Evolutionary conservation across 768 basidiomycete genomes (phyloP), one percentile per base, ranked within the genome.

Genomic region (Russula abietina): DNA sequence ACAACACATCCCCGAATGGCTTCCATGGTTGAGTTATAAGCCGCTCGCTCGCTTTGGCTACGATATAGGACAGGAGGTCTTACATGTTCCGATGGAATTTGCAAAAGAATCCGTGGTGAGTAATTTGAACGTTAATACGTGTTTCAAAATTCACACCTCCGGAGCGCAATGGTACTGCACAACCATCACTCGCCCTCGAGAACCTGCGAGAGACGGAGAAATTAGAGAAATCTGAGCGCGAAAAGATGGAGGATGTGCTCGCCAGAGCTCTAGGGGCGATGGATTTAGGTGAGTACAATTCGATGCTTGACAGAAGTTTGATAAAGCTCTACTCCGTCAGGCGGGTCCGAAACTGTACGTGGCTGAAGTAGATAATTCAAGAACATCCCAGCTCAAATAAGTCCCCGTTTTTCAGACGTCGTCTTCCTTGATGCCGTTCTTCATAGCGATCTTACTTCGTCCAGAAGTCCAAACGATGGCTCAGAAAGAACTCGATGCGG

Each of bases 1-100:
- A 32, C 24, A 10, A 24, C 10, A 43, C 30, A 32, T 61, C 26
- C 60, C 60, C 2, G 55, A 49, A 36, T 56, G 60, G 60, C 16
- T 61, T 7, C 46, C 60, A 4, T 51, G 60, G 60, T 12, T 61
- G 3, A 61, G 55, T 11, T 56, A 61, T 24, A 56, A 61, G 28
- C 60, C 54, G 3, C 60, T 61, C 10, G 48, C 38, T 2, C 36
- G 60, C 22, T 56, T 17, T 22, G 60, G 60, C 28, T 11, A 50
- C 30, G 6, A n/a, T 8, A 28, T 61, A 17, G 54, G 60, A 14
- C 9, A 19, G 14, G n/a, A 56, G 22, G 60, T 48, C 17, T 14
- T 56, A 16, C n/a, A 49, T 41, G 22, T 9, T 2, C 60, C 60
- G 6, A 61, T 61, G 33, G 10, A 2, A 45, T 61, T 56, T 19